Base-by-base conservation (phyloP, 306 rosid species). In the Dryas octopetala region DNA sequence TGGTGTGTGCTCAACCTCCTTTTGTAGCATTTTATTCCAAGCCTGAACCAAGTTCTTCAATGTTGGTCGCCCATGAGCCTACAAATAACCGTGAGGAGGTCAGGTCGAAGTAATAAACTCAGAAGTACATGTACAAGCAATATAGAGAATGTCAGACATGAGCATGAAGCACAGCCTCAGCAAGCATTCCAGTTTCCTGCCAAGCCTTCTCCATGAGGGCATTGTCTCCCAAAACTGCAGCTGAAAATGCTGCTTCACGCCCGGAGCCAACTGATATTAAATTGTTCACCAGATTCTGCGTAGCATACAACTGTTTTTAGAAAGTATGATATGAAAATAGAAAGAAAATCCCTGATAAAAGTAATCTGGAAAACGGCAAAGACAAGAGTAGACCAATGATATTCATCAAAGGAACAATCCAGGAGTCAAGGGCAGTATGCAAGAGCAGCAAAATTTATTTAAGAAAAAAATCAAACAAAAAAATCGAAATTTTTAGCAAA, bases 161-260 rank as follows among this genome's bases (percentile, higher is more conserved):
- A 79, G 99, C 91, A 83, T 96, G 99, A 83, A 96, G 98, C 79
- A 96, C 99, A 63, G 99, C 98, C 81, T 96, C 99, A 5, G 98
- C 99, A 40, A 88, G 91, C 99, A 96, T 92, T 79, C 99, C 99
- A 16, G 98, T 96, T 68, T 96, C 99, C 84, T 92, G 99, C 98
- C 98, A 96, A 7, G 98, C 97, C 91, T 89, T 96, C 74, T 96
- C 99, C 99, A 96, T 96, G 17, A 92, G 91, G 48, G 90, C 97
- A 73, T 96, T 96, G 88, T 96, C 99, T 46, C 98, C 98, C 85
- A 96, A 90, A 75, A 96, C 92, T 50, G 98, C 97, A 51, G 89
- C 98, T 74, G 99, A 84, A 84, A 95, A 95, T 76, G 99, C 98
- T 58, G 97, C 98, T 88, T 95, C 98, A 61, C 99, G 93, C 70